Evolutionary conservation across 2,329 filamentous ascomycete genomes (phyloP).

Genomic region (Ophiocordyceps polyrhachis-furcata): DNA sequence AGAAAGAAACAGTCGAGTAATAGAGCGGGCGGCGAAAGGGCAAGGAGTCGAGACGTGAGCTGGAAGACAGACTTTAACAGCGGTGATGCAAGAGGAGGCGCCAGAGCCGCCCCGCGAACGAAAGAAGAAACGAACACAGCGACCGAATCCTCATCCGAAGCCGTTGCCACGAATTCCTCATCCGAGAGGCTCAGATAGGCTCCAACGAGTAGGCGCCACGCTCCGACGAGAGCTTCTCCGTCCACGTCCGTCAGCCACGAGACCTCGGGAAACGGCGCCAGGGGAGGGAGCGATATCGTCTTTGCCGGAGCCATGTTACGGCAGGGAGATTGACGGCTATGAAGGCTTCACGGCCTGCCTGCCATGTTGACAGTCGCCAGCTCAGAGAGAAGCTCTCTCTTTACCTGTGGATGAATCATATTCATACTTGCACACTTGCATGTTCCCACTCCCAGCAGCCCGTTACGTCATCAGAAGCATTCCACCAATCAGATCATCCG

Average conservation of each 20-base stretch:
- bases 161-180: constrained; percentile 30
- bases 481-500: not conserved
- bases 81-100: constrained; percentile 10
- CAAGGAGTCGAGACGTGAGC: constrained; percentile 39
- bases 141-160: constrained; percentile 39
- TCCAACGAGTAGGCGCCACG: constrained; percentile 53
- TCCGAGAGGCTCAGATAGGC: constrained; percentile 43
- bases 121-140: constrained; percentile 27
- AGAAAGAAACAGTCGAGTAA: constrained; percentile 51
- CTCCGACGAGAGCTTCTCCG: constrained; percentile 52
- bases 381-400: too few species aligned
- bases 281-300: constrained; percentile 34
- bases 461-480: not conserved
- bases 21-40: constrained; percentile 19
- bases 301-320: not conserved
- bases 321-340: not conserved
- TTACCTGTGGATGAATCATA: not conserved
- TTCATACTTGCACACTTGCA: not conserved
- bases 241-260: constrained; percentile 47
- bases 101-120: constrained; percentile 32
- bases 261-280: constrained; percentile 60
- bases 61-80: constrained; percentile 48
- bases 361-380: too few species aligned
- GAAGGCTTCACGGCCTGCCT: not conserved
- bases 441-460: not conserved